Conservation (phyloP, 2,329 filamentous ascomycete species). For the Aureobasidium sp. region DNA sequence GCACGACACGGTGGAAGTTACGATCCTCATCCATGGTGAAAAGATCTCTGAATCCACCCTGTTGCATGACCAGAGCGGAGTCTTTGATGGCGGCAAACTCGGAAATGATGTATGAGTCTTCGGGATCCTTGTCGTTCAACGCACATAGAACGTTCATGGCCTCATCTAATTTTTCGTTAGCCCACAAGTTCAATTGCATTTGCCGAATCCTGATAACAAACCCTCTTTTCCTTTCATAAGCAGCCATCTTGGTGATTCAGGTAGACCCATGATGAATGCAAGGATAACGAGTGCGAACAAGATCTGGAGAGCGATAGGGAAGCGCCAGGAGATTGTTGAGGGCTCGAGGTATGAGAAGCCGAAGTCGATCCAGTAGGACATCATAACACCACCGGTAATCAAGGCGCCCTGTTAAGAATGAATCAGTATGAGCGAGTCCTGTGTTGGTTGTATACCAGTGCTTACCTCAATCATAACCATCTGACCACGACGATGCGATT, state of each 20-base stretch:
- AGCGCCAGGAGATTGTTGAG: conserved; percentile 40
- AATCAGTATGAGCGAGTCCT: no score
- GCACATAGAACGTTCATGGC: conserved; percentile 39
- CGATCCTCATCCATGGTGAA: conserved; percentile 26
- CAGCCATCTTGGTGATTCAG: conserved; percentile 49
- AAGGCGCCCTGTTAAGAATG: no score
- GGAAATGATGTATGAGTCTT: conserved; percentile 36
- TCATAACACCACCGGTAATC: conserved; percentile 37
- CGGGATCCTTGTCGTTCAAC: conserved; percentile 38
- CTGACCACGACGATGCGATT: conserved; percentile 42
- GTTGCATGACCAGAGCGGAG: conserved; percentile 38
- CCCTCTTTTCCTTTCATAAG: conserved; percentile 45
- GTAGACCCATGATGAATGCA: conserved; percentile 37
- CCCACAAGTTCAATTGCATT: no score
- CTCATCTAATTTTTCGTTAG: no score
- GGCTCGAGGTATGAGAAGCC: conserved; percentile 29
- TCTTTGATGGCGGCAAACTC: conserved; percentile 46
- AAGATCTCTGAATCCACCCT: conserved; percentile 24
- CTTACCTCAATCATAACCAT: conserved; percentile 48
- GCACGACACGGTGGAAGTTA: conserved; percentile 26
- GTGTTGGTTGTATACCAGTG: no score
- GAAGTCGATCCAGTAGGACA: conserved; percentile 43
- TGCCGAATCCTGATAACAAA: no score
- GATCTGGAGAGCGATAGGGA: conserved; percentile 47
- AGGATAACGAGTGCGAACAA: conserved; percentile 44